Conservation (phyloP, 2,329 filamentous ascomycete species). For the Seiridium unicorne region DNA sequence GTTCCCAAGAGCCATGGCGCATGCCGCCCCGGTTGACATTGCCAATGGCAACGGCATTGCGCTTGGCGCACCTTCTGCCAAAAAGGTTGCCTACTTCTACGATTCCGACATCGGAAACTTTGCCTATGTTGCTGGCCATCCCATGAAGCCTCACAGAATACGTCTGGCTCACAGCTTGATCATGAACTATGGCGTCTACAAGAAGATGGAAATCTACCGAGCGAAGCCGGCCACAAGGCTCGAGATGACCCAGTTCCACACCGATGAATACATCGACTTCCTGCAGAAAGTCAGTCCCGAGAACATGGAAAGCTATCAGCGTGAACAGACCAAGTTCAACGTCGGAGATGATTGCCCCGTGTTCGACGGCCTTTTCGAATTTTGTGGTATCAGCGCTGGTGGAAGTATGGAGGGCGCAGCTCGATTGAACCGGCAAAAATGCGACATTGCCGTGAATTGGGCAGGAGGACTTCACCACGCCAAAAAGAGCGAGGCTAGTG, state of each 20-base stretch:
- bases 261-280: conserved; percentile 93
- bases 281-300: conserved; percentile 93
- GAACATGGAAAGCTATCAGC: conserved; percentile 92
- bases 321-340: conserved; percentile 91
- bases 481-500: conserved; percentile 93
- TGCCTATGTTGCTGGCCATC: conserved; percentile 93
- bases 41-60: conserved; percentile 48
- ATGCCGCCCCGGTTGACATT: conserved; percentile 52
- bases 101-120: conserved; percentile 98
- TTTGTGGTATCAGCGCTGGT: conserved; percentile 91
- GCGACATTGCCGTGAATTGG: conserved; percentile 98
- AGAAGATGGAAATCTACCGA: conserved; percentile 93
- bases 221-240: conserved; percentile 84
- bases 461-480: conserved; percentile 95
- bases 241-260: conserved; percentile 93
- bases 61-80: conserved; percentile 47
- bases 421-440: conserved; percentile 84
- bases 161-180: conserved; percentile 94
- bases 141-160: conserved; percentile 98
- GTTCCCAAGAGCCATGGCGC: conserved; percentile 40
- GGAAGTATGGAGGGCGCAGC: conserved; percentile 92
- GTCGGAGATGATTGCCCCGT: conserved; percentile 97
- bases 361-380: conserved; percentile 96
- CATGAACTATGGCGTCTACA: conserved; percentile 92
- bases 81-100: conserved; percentile 97